A percentile compares a stretch with the other conserved stretches of the same genome.
Conservation (phyloP, 2,329 filamentous ascomycete species). For the Byssoonygena ceratinophila region DNA sequence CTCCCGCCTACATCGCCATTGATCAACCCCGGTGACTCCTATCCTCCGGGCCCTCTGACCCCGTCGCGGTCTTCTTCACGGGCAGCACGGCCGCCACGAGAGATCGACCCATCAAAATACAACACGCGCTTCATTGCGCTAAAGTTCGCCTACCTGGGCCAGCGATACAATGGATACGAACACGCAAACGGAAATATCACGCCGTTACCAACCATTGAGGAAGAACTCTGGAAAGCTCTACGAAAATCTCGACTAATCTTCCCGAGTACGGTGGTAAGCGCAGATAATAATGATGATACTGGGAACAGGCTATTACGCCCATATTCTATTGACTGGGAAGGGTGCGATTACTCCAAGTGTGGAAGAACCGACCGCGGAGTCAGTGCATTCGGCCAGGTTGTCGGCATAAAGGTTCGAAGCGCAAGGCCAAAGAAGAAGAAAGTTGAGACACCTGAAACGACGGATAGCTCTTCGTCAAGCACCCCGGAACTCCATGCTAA, state of each 20-base stretch:
- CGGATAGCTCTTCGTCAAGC: slow-evolving; percentile 20
- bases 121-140: slow-evolving; percentile 75
- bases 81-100: slow-evolving; percentile 38
- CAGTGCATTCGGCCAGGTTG: slow-evolving; percentile 92
- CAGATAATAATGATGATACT: slow-evolving; percentile 16
- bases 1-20: slow-evolving; percentile 7
- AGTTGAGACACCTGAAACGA: slow-evolving; percentile 15
- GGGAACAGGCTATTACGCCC: slow-evolving; percentile 17
- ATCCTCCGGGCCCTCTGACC: slow-evolving; percentile 15
- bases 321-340: slow-evolving; percentile 59
- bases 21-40: neutral
- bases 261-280: slow-evolving; percentile 40
- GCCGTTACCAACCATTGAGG: slow-evolving; percentile 72
- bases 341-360: slow-evolving; percentile 87
- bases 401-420: slow-evolving; percentile 72
- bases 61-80: slow-evolving; percentile 22
- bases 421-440: slow-evolving; percentile 50
- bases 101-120: slow-evolving; percentile 71
- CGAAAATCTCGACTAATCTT: slow-evolving; percentile 72
- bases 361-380: slow-evolving; percentile 88
- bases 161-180: slow-evolving; percentile 87
- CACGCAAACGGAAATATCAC: slow-evolving; percentile 61
- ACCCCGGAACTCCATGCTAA: neutral
- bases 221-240: slow-evolving; percentile 85
- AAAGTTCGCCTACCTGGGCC: slow-evolving; percentile 87